These are phyloP conservation scores for Alternaria ventricosa DNA, from an alignment of 2,329 filamentous ascomycete species.

Conservation along the genomic window DNA sequence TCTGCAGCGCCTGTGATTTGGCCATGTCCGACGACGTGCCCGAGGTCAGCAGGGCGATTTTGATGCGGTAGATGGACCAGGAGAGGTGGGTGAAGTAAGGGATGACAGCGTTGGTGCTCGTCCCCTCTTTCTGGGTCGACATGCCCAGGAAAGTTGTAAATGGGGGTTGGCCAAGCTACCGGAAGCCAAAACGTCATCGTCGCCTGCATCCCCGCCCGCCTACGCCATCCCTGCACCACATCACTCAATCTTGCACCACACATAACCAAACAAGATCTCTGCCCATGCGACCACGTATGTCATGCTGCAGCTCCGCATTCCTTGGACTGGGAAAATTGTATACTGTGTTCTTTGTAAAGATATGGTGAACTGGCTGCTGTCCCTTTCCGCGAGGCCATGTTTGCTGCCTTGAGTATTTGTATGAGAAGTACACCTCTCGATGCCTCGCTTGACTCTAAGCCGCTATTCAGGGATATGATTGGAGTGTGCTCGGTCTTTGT, in stretches of 20 bases:
- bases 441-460: not conserved
- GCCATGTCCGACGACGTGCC: conserved; percentile 38
- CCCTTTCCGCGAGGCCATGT: not conserved
- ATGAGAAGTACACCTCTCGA: not conserved
- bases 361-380: not conserved
- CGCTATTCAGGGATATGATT: not conserved
- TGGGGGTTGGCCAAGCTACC: conserved; percentile 32
- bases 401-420: not conserved
- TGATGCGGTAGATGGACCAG: conserved; percentile 25
- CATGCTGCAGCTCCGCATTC: not conserved
- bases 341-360: not conserved
- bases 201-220: conserved; percentile 20
- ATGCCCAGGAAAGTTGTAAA: conserved; percentile 35
- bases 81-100: conserved; percentile 24
- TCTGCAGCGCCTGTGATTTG: conserved; percentile 51
- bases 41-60: conserved; percentile 27
- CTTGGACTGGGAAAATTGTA: not conserved
- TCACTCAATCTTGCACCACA: conserved; percentile 13
- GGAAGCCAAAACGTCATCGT: conserved; percentile 37
- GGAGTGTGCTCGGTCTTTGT: not conserved
- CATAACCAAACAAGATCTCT: conserved; percentile 8
- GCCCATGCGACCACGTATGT: not conserved
- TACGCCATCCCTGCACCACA: conserved; percentile 28
- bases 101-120: conserved; percentile 18
- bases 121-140: conserved; percentile 20